These are phyloP conservation scores for Xanthoconium purpureum DNA, from an alignment of 768 basidiomycete species.

Conservation along the genomic window DNA sequence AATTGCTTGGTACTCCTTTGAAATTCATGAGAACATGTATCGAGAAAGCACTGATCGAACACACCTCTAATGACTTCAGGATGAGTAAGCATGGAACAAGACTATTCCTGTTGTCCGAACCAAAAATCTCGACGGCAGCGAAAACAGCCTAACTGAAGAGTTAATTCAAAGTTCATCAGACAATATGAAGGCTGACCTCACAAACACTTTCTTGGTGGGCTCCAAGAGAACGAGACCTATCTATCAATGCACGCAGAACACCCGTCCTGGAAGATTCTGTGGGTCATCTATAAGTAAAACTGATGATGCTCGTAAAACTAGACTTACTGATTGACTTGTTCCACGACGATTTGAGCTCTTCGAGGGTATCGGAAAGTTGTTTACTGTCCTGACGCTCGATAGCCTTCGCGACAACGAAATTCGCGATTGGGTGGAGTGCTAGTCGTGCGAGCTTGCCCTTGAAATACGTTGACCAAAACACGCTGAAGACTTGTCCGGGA, in stretches of 20 bases:
- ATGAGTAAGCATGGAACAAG: constrained; percentile 69
- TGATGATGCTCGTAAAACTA: background rate
- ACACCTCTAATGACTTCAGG: constrained; percentile 49
- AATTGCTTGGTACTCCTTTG: constrained; percentile 23
- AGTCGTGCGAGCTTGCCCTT: constrained; percentile 66
- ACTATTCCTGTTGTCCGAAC: constrained; percentile 44
- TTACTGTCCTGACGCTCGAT: constrained; percentile 56
- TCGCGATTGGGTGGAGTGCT: constrained; percentile 86
- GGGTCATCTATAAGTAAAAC: constrained; percentile 1
- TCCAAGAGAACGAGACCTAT: constrained; percentile 54
- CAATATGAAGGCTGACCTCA: constrained; percentile 45
- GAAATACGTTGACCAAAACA: constrained; percentile 80
- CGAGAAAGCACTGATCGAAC: constrained; percentile 7
- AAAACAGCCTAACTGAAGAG: constrained; percentile 49
- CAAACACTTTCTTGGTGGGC: constrained; percentile 47
- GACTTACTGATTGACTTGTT: constrained; percentile 68
- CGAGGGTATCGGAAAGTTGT: constrained; percentile 52
- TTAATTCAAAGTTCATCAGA: constrained; percentile 4
- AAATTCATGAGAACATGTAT: constrained; percentile 1
- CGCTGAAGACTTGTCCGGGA: constrained; percentile 56
- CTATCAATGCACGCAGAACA: constrained; percentile 72
- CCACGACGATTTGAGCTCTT: constrained; percentile 60
- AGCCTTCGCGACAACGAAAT: constrained; percentile 87
- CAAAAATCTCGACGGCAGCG: constrained; percentile 54
- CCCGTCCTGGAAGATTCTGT: constrained; percentile 71